Percentiles rank a stretch among this genome's conserved stretches.
Evolutionary conservation across 768 basidiomycete genomes (phyloP).

Genomic region (Tricholoma furcatifolium): DNA sequence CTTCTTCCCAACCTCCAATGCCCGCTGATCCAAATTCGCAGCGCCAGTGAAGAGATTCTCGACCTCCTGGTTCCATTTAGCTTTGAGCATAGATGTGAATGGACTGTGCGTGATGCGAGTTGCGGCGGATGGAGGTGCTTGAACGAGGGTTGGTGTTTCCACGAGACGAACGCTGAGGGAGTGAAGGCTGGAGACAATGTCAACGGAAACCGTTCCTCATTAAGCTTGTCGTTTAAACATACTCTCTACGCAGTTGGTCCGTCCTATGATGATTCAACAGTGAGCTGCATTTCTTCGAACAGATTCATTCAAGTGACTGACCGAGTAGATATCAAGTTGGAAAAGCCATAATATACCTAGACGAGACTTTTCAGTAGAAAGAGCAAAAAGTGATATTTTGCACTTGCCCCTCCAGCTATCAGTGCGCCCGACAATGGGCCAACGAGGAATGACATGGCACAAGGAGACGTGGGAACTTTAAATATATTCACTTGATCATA

Average conservation of each 20-base stretch:
- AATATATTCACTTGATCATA: too few species aligned
- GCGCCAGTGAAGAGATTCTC: slow-evolving; percentile 43
- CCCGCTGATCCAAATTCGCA: slow-evolving; percentile 44
- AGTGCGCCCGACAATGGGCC: slow-evolving; percentile 72
- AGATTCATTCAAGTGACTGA: slow-evolving; percentile 23
- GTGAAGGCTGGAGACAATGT: slow-evolving; percentile 38
- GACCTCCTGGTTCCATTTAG: slow-evolving; percentile 60
- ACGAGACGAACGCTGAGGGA: slow-evolving; percentile 47
- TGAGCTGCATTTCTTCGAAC: neutral
- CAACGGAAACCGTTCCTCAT: neutral
- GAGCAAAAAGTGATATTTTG: neutral
- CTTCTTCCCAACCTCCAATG: slow-evolving; percentile 44
- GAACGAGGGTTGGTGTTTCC: slow-evolving; percentile 44
- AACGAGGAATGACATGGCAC: slow-evolving; percentile 54
- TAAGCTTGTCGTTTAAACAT: slow-evolving; percentile 19
- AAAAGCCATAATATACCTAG: slow-evolving; percentile 73
- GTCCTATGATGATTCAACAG: slow-evolving; percentile 37
- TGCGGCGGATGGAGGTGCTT: slow-evolving; percentile 55
- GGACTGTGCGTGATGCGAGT: slow-evolving; percentile 47
- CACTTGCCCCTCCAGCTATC: slow-evolving; percentile 62
- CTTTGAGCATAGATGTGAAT: slow-evolving; percentile 47
- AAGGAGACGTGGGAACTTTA: slow-evolving; percentile 9
- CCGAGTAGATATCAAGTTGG: slow-evolving; percentile 60
- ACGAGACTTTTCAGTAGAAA: neutral
- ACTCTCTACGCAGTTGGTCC: slow-evolving; percentile 57